A percentile compares a stretch with the other conserved stretches of the same genome.
Conservation (phyloP, 768 basidiomycete species). For the Boletellus ananiceps region DNA sequence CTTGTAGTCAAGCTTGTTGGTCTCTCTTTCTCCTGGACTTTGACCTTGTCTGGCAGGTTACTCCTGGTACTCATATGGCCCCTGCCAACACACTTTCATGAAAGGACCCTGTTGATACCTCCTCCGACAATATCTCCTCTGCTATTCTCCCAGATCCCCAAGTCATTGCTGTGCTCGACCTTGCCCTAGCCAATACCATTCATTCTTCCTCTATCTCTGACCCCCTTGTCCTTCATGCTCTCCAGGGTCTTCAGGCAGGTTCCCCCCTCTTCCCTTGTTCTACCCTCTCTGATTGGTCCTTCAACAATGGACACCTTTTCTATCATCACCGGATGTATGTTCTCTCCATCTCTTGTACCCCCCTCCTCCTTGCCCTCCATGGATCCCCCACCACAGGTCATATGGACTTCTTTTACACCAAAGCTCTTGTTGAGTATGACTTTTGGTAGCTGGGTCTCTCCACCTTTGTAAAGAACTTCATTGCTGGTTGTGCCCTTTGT, state of each 20-base stretch:
- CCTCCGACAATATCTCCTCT: neutral
- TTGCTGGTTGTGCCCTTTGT: too few species aligned
- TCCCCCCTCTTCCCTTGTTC: neutral
- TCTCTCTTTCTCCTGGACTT: too few species aligned
- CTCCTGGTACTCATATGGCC: too few species aligned
- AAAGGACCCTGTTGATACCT: neutral
- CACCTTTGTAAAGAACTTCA: too few species aligned
- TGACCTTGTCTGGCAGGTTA: too few species aligned
- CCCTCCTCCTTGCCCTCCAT: neutral
- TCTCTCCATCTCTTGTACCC: neutral
- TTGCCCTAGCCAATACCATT: too few species aligned
- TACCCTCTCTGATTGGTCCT: neutral
- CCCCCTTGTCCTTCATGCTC: too few species aligned
- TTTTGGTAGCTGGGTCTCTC: neutral
- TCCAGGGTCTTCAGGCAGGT: neutral
- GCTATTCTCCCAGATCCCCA: neutral
- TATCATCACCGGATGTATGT: neutral
- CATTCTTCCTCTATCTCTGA: too few species aligned
- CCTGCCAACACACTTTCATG: neutral
- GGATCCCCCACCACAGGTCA: neutral
- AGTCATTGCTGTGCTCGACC: too few species aligned
- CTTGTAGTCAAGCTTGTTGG: neutral
- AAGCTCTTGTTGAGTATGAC: neutral
- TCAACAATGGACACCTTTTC: neutral
- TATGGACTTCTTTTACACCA: neutral